Percentiles rank a stretch among this genome's conserved stretches.
Evolutionary conservation across 768 basidiomycete species (phyloP).

Genomic region (Wakefieldia striispora): DNA sequence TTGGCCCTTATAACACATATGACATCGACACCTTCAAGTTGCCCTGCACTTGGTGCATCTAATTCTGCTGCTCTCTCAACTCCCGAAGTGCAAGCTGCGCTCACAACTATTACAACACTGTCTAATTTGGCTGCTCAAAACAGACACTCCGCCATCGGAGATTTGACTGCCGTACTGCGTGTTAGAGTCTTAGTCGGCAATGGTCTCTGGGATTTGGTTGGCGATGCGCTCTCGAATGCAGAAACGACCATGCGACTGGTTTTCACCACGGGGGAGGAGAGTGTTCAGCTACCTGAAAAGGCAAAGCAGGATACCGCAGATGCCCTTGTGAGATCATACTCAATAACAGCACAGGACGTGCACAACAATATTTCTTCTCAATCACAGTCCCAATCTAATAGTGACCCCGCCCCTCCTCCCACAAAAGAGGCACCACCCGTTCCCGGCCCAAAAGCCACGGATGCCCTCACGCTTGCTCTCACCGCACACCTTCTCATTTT

Average conservation of each 20-base stretch:
- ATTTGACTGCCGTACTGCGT: slow-evolving; percentile 54
- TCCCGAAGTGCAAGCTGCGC: slow-evolving; percentile 30
- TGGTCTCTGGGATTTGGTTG: slow-evolving; percentile 53
- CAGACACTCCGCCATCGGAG: slow-evolving; percentile 42
- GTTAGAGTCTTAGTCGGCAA: slow-evolving; percentile 55
- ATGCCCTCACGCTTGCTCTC: slow-evolving; percentile 38
- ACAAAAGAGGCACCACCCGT: not conserved
- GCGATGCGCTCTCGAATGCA: slow-evolving; percentile 43
- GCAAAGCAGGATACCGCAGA: slow-evolving; percentile 11
- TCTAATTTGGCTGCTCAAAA: slow-evolving; percentile 30
- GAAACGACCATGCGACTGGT: slow-evolving; percentile 51
- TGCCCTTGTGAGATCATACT: slow-evolving; percentile 28
- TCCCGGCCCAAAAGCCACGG: slow-evolving; percentile 23
- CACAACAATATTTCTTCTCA: slow-evolving; percentile 22
- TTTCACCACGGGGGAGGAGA: slow-evolving; percentile 18
- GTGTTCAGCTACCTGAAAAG: slow-evolving; percentile 1
- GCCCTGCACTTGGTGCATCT: not conserved
- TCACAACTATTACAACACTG: slow-evolving; percentile 34
- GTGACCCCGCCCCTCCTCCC: not conserved
- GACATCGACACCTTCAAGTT: slow-evolving; percentile 27
- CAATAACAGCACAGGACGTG: slow-evolving; percentile 30
- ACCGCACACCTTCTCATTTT: slow-evolving; percentile 63
- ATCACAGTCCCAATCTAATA: slow-evolving; percentile 19
- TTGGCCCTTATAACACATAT: slow-evolving; percentile 51
- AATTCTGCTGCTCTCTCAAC: slow-evolving; percentile 1